Conservation (phyloP, 83 land plant genomes). For the Picea abies region DNA sequence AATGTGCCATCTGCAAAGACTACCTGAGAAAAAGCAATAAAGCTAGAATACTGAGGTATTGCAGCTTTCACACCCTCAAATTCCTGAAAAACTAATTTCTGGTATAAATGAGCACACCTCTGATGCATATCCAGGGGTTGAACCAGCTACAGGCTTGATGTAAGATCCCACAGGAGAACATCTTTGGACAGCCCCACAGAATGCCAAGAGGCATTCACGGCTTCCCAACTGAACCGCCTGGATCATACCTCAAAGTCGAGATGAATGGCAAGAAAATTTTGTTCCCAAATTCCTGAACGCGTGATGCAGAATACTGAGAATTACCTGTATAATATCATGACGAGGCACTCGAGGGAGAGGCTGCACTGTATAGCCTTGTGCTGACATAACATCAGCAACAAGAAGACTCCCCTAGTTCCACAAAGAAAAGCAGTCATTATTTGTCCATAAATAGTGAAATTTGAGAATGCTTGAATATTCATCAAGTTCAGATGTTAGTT, state of each 20-base stretch:
- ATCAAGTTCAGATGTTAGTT: neutral
- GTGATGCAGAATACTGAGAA: neutral
- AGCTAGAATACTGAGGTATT: too few species aligned
- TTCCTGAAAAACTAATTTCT: neutral
- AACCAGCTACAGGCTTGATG: conserved; percentile 76
- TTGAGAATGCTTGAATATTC: neutral
- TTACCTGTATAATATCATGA: conserved; percentile 90
- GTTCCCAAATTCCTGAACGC: neutral
- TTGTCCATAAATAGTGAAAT: neutral
- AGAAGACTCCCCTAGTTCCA: conserved; percentile 71
- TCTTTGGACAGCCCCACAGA: conserved; percentile 90
- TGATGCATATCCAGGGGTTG: conserved; percentile 88
- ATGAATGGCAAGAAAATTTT: neutral
- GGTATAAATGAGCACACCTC: conserved; percentile 47
- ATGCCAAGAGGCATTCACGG: conserved; percentile 70
- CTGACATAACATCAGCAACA: conserved; percentile 85
- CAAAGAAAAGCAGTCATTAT: neutral
- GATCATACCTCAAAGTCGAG: neutral
- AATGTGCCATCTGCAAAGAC: too few species aligned
- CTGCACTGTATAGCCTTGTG: conserved; percentile 75
- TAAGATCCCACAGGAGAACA: conserved; percentile 85
- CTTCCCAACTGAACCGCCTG: conserved; percentile 92
- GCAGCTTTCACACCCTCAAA: neutral
- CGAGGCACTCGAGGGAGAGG: conserved; percentile 67
- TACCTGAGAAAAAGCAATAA: too few species aligned